These are phyloP conservation scores for Metarhizium album DNA, from an alignment of 2,329 filamentous ascomycete genomes.

Conservation along the genomic window DNA sequence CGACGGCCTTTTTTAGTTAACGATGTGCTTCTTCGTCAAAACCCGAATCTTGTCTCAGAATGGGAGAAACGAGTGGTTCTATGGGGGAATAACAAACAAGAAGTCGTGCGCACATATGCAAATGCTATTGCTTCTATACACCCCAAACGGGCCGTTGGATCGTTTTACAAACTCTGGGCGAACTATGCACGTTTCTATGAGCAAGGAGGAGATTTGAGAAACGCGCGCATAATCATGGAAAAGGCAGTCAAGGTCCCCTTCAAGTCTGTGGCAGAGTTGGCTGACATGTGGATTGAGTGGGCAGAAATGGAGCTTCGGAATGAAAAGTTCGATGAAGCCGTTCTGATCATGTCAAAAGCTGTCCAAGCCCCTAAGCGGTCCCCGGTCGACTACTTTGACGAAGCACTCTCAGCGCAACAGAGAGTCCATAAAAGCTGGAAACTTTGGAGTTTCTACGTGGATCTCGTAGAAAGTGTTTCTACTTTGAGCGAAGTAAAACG, in stretches of 20 bases:
- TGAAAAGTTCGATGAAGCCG: slow-evolving; percentile 90
- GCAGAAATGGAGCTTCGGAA: slow-evolving; percentile 95
- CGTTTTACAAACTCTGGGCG: slow-evolving; percentile 90
- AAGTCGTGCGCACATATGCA: slow-evolving; percentile 90
- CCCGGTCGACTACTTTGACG: slow-evolving; percentile 99
- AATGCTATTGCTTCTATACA: slow-evolving; percentile 87
- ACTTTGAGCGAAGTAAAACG: slow-evolving; percentile 85
- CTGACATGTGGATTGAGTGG: slow-evolving; percentile 99
- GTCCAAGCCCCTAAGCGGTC: slow-evolving; percentile 94
- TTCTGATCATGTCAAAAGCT: slow-evolving; percentile 93
- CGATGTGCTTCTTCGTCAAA: slow-evolving; percentile 88
- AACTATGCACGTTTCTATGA: slow-evolving; percentile 98
- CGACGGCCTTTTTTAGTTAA: slow-evolving; percentile 91
- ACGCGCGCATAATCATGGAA: slow-evolving; percentile 86
- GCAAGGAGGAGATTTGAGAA: slow-evolving; percentile 69
- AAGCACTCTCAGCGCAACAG: slow-evolving; percentile 85
- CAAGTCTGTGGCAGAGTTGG: slow-evolving; percentile 92
- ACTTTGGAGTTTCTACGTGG: slow-evolving; percentile 97
- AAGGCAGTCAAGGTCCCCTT: slow-evolving; percentile 97
- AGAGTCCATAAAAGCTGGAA: slow-evolving; percentile 99
- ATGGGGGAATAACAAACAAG: slow-evolving; percentile 86
- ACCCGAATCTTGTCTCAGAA: slow-evolving; percentile 89
- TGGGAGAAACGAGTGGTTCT: slow-evolving; percentile 96
- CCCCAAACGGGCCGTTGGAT: slow-evolving; percentile 86
- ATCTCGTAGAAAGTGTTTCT: slow-evolving; percentile 89